phyloP scores from a whole-genome alignment of 1,139 yeast species.

The Pichia sp. region DNA sequence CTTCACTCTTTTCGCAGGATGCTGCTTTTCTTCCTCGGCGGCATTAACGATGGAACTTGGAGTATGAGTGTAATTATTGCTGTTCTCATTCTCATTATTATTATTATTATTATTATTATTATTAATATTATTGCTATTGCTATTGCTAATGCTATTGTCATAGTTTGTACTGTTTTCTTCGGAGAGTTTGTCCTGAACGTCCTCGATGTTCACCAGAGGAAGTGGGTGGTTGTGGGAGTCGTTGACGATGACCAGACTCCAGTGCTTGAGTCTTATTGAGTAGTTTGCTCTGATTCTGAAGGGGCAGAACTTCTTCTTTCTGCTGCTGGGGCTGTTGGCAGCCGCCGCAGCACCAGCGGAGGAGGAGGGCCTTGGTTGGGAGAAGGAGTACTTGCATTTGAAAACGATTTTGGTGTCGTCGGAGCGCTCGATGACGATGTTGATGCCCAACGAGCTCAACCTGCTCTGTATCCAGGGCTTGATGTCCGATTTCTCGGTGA shows the following conservation, averaged over 20 bases:
- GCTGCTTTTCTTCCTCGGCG: too few relatives aligned
- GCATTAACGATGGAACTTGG: too few relatives aligned
- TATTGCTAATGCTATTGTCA: neutral
- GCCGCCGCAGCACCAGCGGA: too few relatives aligned
- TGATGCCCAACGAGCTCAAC: slow-evolving; percentile 48
- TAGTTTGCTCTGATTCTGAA: slow-evolving; percentile 67
- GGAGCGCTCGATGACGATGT: slow-evolving; percentile 64
- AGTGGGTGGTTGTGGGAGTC: slow-evolving; percentile 42
- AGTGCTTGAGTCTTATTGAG: slow-evolving; percentile 48
- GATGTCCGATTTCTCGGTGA: slow-evolving; percentile 44
- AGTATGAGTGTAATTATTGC: neutral
- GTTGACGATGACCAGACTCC: slow-evolving; percentile 60
- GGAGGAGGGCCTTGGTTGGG: neutral
- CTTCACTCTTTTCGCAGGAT: too few relatives aligned
- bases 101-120: neutral
- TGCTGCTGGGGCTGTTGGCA: neutral
- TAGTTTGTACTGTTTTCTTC: neutral
- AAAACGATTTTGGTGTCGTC: slow-evolving; percentile 66
- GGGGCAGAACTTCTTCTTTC: slow-evolving; percentile 43
- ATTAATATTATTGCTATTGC: neutral
- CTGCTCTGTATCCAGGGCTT: slow-evolving; percentile 65
- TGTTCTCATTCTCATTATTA: neutral
- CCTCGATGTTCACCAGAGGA: neutral
- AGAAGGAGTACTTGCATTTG: slow-evolving; percentile 49
- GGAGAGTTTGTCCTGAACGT: neutral